These are phyloP conservation scores for Symbiodinium natans DNA, from an alignment of 73 alveolate genomes.

Conservation along the genomic window DNA sequence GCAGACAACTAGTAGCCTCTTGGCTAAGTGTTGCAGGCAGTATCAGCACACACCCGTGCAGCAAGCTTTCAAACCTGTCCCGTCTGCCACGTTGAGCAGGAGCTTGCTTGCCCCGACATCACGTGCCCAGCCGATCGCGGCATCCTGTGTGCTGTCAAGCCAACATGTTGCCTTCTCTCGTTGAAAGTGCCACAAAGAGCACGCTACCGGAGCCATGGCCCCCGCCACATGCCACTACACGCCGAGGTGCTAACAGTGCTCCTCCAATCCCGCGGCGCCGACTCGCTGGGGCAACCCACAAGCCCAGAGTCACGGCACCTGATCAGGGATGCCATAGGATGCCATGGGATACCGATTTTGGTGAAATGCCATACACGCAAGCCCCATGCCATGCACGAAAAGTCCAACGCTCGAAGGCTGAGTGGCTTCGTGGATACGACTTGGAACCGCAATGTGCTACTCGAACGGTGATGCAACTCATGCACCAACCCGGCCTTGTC, in stretches of 20 bases:
- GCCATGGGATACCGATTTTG: not conserved
- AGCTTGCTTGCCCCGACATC: not conserved
- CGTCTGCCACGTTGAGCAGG: not conserved
- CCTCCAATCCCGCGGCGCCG: not conserved
- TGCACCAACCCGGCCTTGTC: not conserved
- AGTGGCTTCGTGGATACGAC: not conserved
- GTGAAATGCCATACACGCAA: too few species aligned
- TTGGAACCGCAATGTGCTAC: too few species aligned
- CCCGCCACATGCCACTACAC: too few species aligned
- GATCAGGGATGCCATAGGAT: not conserved
- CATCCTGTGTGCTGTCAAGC: too few species aligned
- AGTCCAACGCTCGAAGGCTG: not conserved
- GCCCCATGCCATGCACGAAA: not conserved
- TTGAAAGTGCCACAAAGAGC: too few species aligned
- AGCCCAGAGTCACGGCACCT: conserved; percentile 14
- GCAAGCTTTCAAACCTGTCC: too few species aligned
- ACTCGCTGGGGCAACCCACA: not conserved
- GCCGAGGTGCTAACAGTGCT: not conserved
- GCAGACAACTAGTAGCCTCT: too few species aligned
- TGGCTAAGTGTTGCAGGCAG: too few species aligned
- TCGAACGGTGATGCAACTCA: too few species aligned
- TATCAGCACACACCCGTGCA: not conserved
- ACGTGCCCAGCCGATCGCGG: not conserved
- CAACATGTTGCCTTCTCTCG: too few species aligned
- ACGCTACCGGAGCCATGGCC: too few species aligned